Conservation (phyloP, 768 basidiomycete species). For the Phylloporus arenicola region DNA sequence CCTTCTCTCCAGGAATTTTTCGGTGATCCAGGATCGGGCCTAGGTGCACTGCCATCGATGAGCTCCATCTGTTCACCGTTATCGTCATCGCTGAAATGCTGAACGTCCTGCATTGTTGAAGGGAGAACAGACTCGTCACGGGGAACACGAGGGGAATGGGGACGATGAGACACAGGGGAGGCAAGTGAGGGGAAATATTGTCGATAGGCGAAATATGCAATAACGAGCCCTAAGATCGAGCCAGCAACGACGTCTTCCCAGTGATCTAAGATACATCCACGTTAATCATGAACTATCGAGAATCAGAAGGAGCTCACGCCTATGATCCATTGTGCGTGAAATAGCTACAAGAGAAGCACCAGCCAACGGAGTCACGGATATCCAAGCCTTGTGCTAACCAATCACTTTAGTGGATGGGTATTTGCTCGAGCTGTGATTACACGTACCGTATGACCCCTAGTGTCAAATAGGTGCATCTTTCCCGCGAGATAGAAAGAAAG, state of each 20-base stretch:
- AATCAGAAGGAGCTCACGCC: slow-evolving; percentile 44
- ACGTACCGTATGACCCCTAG: slow-evolving; percentile 63
- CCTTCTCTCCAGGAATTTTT: slow-evolving; percentile 31
- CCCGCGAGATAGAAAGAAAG: slow-evolving; percentile 85
- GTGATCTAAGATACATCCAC: slow-evolving; percentile 51
- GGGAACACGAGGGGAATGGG: slow-evolving; percentile 62
- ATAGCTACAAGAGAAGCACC: slow-evolving; percentile 78
- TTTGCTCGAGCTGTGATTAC: not conserved
- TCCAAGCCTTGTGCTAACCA: slow-evolving; percentile 71
- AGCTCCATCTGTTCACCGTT: slow-evolving; percentile 28
- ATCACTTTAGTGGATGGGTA: not conserved
- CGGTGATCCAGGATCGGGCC: slow-evolving; percentile 4
- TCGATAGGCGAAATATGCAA: slow-evolving; percentile 73
- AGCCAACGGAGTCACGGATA: slow-evolving; percentile 68
- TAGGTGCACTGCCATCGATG: slow-evolving; percentile 10
- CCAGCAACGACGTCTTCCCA: slow-evolving; percentile 90
- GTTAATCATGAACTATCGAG: slow-evolving; percentile 7
- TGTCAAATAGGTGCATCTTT: slow-evolving; percentile 88
- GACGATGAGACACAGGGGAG: slow-evolving; percentile 58
- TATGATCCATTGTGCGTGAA: slow-evolving; percentile 87
- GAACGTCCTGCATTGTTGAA: slow-evolving; percentile 20
- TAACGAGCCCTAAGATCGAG: slow-evolving; percentile 61
- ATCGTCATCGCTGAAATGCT: slow-evolving; percentile 10
- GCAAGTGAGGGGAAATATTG: slow-evolving; percentile 79
- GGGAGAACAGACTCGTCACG: slow-evolving; percentile 42